Conservation (phyloP, 2,329 filamentous ascomycete species). For the Sphaerostilbella broomeana region DNA sequence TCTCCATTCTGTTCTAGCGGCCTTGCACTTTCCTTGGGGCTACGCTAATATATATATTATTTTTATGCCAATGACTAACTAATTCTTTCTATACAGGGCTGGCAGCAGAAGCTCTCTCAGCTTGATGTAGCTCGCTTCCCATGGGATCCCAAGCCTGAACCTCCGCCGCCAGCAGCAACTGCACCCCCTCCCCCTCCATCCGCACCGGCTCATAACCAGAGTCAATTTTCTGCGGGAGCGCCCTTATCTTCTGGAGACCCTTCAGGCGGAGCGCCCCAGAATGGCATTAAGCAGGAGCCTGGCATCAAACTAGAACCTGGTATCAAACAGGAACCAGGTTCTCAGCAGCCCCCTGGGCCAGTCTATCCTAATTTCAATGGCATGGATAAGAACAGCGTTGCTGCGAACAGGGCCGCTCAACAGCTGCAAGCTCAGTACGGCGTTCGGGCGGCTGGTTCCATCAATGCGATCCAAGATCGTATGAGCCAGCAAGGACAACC, state of each 20-base stretch:
- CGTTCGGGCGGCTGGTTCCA: slow-evolving; percentile 56
- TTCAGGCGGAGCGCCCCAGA: slow-evolving; percentile 25
- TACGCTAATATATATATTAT: no score
- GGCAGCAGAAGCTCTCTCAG: slow-evolving; percentile 85
- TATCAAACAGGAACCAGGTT: slow-evolving; percentile 39
- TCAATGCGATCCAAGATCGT: slow-evolving; percentile 53
- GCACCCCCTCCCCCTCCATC: slow-evolving; percentile 20
- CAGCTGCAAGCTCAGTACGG: slow-evolving; percentile 56
- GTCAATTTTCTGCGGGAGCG: slow-evolving; percentile 27
- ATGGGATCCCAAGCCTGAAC: slow-evolving; percentile 83
- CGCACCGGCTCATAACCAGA: slow-evolving; percentile 23
- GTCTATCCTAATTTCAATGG: slow-evolving; percentile 29
- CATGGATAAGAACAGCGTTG: slow-evolving; percentile 34
- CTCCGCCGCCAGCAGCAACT: slow-evolving; percentile 34
- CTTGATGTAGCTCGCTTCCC: slow-evolving; percentile 84
- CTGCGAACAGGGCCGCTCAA: slow-evolving; percentile 49
- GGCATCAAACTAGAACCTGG: slow-evolving; percentile 43
- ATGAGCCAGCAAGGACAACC: slow-evolving; percentile 27
- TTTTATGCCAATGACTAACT: neutral
- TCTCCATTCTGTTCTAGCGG: no score
- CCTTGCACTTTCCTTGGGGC: no score
- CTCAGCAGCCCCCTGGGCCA: slow-evolving; percentile 25
- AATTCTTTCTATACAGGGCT: slow-evolving; percentile 55
- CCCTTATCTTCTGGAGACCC: slow-evolving; percentile 25
- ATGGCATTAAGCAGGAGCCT: slow-evolving; percentile 39